Conservation (phyloP, 208 protist species). For the Borovskyia barvae region DNA sequence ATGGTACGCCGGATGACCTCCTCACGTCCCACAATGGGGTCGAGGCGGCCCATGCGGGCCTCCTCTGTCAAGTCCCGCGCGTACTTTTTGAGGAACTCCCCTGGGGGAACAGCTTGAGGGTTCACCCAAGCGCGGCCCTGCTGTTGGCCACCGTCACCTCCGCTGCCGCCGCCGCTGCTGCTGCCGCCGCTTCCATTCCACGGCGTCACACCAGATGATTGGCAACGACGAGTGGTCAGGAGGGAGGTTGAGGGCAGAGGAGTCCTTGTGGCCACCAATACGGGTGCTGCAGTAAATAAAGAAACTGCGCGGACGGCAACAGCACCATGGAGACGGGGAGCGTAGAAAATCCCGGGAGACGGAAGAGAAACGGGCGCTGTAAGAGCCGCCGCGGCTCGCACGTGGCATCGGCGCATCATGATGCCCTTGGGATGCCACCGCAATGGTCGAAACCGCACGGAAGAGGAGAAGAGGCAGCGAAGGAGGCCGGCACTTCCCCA, state of each 20-base stretch:
- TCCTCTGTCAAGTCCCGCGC: constrained; percentile 94
- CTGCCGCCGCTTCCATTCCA: constrained; percentile 33
- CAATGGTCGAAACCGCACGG: no score
- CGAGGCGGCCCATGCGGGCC: constrained; percentile 93
- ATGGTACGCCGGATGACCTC: constrained; percentile 98
- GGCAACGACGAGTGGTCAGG: constrained; percentile 9
- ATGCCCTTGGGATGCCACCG: no score
- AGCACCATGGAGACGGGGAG: no score
- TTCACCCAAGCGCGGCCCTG: constrained; percentile 85
- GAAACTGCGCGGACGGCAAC: no score
- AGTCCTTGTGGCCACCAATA: no score
- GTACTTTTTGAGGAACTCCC: constrained; percentile 96
- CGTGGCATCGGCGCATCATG: constrained; percentile 11
- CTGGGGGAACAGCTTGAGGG: constrained; percentile 82
- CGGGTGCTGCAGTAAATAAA: no score
- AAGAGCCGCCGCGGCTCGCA: constrained; percentile 6
- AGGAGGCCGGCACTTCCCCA: no score
- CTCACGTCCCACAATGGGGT: constrained; percentile 99
- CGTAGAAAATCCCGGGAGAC: no score
- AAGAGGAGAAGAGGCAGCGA: no score
- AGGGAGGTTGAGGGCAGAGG: no score
- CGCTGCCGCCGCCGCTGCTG: constrained; percentile 12
- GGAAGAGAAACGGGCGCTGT: no score
- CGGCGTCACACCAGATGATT: constrained; percentile 43
- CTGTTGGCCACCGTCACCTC: constrained; percentile 34